Conservation (phyloP, 2,329 filamentous ascomycete species). For the Colletotrichum tofieldiae region DNA sequence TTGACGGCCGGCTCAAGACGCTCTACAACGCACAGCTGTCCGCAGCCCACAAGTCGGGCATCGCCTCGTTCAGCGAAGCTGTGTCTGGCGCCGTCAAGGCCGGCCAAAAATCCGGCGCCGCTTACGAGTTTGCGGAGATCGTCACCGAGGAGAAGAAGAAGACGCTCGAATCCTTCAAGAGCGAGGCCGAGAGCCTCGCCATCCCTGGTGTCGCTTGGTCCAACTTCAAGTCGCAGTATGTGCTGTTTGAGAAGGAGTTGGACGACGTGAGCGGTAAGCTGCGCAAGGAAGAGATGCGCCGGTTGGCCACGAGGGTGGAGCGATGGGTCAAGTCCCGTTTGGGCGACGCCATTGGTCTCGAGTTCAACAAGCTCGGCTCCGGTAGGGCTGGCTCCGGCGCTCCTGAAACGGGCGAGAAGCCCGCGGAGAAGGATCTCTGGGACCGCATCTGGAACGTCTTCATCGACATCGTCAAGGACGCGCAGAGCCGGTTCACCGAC, state of each 20-base stretch:
- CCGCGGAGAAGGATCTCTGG: constrained; percentile 91
- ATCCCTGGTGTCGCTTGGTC: constrained; percentile 91
- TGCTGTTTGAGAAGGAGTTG: constrained; percentile 89
- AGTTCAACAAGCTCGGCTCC: constrained; percentile 96
- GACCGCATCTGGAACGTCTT: constrained; percentile 95
- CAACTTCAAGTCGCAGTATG: constrained; percentile 85
- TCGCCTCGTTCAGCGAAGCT: constrained; percentile 87
- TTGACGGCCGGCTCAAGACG: constrained; percentile 89
- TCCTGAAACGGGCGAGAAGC: constrained; percentile 83
- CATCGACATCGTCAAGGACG: constrained; percentile 84
- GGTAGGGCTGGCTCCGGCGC: constrained; percentile 87
- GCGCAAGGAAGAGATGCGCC: constrained; percentile 95
- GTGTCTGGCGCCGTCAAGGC: constrained; percentile 90
- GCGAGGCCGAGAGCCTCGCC: constrained; percentile 80
- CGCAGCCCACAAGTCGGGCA: constrained; percentile 90
- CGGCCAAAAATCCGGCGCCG: constrained; percentile 91
- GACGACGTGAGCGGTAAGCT: constrained; percentile 89
- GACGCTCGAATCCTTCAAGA: constrained; percentile 82
- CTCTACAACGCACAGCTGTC: constrained; percentile 91
- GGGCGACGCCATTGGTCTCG: constrained; percentile 88
- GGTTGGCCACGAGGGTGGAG: constrained; percentile 91
- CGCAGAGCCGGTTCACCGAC: constrained; percentile 87
- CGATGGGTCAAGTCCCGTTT: constrained; percentile 93
- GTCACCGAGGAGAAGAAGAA: constrained; percentile 86
- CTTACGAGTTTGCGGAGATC: constrained; percentile 96